Evolutionary conservation across 2,329 filamentous ascomycete genomes (phyloP).

Genomic region (Periconia sp.): DNA sequence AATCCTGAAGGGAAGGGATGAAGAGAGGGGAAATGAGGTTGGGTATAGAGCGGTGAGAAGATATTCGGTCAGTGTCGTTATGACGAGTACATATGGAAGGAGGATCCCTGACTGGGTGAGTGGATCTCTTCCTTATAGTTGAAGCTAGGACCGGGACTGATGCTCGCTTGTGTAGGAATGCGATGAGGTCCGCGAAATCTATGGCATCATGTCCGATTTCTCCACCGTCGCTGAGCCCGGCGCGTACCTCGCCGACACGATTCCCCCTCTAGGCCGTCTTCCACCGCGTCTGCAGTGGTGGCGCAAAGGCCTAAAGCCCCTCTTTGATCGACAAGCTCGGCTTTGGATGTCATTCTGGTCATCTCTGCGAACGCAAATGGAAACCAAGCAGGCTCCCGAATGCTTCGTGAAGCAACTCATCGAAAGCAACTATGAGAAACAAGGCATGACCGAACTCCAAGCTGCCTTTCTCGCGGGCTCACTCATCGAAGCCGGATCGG

Average conservation of each 20-base stretch:
- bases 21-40: constrained; percentile 21
- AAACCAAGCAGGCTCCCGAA: constrained; percentile 39
- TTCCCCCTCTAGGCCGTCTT: constrained; percentile 35
- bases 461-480: constrained; percentile 43
- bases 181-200: constrained; percentile 39
- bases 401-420: constrained; percentile 45
- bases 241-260: constrained; percentile 37
- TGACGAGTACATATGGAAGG: constrained; percentile 44
- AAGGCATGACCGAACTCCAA: constrained; percentile 43
- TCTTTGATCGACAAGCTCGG: constrained; percentile 39
- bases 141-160: not conserved
- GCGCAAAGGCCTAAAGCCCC: constrained; percentile 31
- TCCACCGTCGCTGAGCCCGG: constrained; percentile 35
- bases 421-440: constrained; percentile 44
- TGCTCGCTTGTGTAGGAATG: constrained; percentile 25
- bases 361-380: constrained; percentile 36
- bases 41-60: constrained; percentile 36
- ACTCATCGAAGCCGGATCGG: constrained; percentile 49
- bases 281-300: constrained; percentile 39
- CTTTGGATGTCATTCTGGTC: constrained; percentile 42
- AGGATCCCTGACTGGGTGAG: constrained; percentile 40
- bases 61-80: constrained; percentile 43
- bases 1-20: constrained; percentile 40
- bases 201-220: constrained; percentile 44
- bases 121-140: constrained; percentile 1